phyloP scores from a whole-genome alignment of 2,329 filamentous ascomycete genomes.

The Pyrenophora seminiperda region DNA sequence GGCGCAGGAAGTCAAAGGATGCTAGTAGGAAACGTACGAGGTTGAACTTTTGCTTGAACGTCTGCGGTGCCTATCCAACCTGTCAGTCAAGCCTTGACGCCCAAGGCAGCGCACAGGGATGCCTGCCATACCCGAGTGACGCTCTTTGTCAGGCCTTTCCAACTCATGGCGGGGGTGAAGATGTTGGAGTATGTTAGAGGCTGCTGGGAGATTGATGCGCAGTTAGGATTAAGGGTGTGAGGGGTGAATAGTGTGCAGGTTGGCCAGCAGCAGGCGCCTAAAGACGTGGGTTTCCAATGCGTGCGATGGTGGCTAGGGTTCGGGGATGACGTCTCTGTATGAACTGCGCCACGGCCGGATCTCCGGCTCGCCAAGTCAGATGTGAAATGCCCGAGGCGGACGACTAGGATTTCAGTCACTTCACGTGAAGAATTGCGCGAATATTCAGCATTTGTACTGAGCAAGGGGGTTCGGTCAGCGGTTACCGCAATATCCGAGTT shows the following conservation, averaged over 20 bases:
- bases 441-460: too few species aligned
- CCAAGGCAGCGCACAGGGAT: constrained; percentile 13
- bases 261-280: constrained; percentile 11
- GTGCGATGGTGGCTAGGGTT: constrained; percentile 22
- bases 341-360: constrained; percentile 3
- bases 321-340: constrained; percentile 10
- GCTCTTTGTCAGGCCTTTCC: constrained; percentile 94
- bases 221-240: constrained; percentile 8
- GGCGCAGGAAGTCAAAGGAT: background rate
- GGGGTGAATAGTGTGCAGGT: background rate
- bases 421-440: too few species aligned
- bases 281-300: constrained; percentile 32
- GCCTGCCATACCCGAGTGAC: constrained; percentile 71
- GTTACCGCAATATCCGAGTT: too few species aligned
- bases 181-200: background rate
- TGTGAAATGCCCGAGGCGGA: too few species aligned
- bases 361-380: background rate
- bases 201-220: constrained; percentile 12
- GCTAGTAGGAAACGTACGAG: constrained; percentile 56
- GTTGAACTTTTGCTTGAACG: constrained; percentile 90
- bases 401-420: background rate
- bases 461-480: too few species aligned
- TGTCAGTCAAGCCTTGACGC: constrained; percentile 30
- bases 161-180: constrained; percentile 71
- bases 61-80: constrained; percentile 74